Percentiles rank a stretch among this genome's conserved stretches.
phyloP scores from a whole-genome alignment of 140 eudicot species.

The Stevia rebaudiana region DNA sequence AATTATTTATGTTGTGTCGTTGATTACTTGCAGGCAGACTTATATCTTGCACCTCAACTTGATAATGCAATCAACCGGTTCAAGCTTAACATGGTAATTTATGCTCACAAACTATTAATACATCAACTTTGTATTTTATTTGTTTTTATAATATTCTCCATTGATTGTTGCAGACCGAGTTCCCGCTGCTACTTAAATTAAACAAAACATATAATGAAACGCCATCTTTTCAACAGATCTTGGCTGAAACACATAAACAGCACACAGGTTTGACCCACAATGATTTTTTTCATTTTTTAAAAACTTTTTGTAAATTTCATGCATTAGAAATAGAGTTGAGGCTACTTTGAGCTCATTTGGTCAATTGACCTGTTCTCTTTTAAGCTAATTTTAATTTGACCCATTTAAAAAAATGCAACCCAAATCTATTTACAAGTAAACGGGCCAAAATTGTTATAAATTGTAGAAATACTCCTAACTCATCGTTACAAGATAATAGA shows the following conservation, averaged over 20 bases:
- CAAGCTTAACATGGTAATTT: constrained; percentile 66
- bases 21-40: constrained; percentile 63
- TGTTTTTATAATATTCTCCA: neutral
- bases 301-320: too few species aligned
- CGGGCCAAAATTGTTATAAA: neutral
- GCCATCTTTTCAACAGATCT: constrained; percentile 43
- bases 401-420: neutral
- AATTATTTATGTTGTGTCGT: too few species aligned
- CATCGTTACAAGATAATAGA: too few species aligned
- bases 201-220: constrained; percentile 50
- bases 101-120: constrained; percentile 12
- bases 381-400: neutral
- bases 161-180: constrained; percentile 44
- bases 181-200: constrained; percentile 53
- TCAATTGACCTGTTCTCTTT: neutral
- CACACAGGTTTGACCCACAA: neutral
- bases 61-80: constrained; percentile 60
- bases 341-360: neutral
- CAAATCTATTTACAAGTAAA: neutral
- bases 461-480: neutral
- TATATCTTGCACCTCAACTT: constrained; percentile 80
- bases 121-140: constrained; percentile 12
- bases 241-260: constrained; percentile 9
- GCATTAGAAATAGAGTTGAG: neutral
- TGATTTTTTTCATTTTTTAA: neutral